Conservation (phyloP, 768 basidiomycete genomes). For the Clitopilus hobsonii region DNA sequence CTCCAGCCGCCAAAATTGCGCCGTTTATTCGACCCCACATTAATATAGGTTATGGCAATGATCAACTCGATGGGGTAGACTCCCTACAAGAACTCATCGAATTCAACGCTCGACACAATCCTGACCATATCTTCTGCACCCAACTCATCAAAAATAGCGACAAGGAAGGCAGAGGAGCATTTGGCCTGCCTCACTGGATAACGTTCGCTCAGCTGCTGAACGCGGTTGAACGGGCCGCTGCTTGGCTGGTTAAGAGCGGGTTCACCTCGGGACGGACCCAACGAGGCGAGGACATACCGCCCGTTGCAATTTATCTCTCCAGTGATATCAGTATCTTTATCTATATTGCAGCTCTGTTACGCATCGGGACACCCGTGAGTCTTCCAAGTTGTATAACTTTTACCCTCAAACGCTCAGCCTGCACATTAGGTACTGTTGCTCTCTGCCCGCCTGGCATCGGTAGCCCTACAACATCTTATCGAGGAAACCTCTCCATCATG, state of each 20-base stretch:
- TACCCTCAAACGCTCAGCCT: background rate
- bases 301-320: slow-evolving; percentile 30
- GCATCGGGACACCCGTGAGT: slow-evolving; percentile 32
- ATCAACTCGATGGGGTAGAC: slow-evolving; percentile 21
- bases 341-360: slow-evolving; percentile 29
- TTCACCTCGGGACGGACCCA: slow-evolving; percentile 19
- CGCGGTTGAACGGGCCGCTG: slow-evolving; percentile 26
- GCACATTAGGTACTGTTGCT: slow-evolving; percentile 25
- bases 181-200: slow-evolving; percentile 19
- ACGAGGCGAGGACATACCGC: slow-evolving; percentile 19
- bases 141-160: slow-evolving; percentile 2
- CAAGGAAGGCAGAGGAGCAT: background rate
- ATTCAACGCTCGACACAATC: slow-evolving; percentile 28
- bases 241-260: slow-evolving; percentile 26
- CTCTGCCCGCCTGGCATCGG: slow-evolving; percentile 30
- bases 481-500: slow-evolving; percentile 23
- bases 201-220: slow-evolving; percentile 29
- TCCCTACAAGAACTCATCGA: slow-evolving; percentile 33
- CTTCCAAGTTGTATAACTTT: background rate
- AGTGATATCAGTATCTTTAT: slow-evolving; percentile 33
- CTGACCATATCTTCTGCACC: slow-evolving; percentile 28
- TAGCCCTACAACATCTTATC: slow-evolving; percentile 31
- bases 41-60: slow-evolving; percentile 25
- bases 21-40: slow-evolving; percentile 31
- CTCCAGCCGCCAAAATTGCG: background rate